Evolutionary conservation across 176 grass and related monocot species (phyloP), one percentile per base, ranked within the genome.

Genomic region (Eleusine coracana): DNA sequence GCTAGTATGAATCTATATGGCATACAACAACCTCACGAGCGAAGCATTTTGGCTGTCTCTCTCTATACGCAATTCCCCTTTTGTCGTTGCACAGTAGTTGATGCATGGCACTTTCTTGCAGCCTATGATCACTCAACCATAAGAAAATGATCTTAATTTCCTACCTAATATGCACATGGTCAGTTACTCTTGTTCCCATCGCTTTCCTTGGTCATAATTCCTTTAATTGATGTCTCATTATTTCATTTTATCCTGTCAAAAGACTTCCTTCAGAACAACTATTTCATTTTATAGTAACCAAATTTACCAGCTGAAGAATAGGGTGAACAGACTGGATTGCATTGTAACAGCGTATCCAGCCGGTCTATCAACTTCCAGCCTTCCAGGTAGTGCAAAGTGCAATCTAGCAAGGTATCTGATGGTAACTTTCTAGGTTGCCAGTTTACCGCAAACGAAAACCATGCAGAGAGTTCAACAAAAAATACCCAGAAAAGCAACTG

Each of bases 141-240:
- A 90, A 36, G 74, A 74, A 74, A 79, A 68, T 38, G 65, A 44
- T 89, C 27, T 81, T 82, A 46, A 80, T 83, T 86, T 79, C 60
- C 68, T 63, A 86, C 88, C 88, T 69, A 86, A 90, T 78, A 44
- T 12, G 68, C 84, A 83, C 84, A 90, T 83, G 68, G n/a, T 74
- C 60, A 40, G 15, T 56, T 71, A 42, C 31, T 63, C 44, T 54
- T 66, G 28, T 41, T 59, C 68, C 63, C 39, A 70, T 20, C 10
- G 21, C 79, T 86, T 59, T 81, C 16, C 37, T 23, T 70, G 3
- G 14, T 58, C 9, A 23, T 58, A 20, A 41, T 41, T 40, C 45
- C 5, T 34, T 34, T 25, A 40, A 15, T 40, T 3, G 36, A 17
- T 27, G 31, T 18, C 20, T 41, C 31, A 27, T 81, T 34, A 46